Evolutionary conservation across 257 asterid genomes (phyloP), one percentile per base, ranked within the genome.

Genomic region (Nicotiana noctiflora): DNA sequence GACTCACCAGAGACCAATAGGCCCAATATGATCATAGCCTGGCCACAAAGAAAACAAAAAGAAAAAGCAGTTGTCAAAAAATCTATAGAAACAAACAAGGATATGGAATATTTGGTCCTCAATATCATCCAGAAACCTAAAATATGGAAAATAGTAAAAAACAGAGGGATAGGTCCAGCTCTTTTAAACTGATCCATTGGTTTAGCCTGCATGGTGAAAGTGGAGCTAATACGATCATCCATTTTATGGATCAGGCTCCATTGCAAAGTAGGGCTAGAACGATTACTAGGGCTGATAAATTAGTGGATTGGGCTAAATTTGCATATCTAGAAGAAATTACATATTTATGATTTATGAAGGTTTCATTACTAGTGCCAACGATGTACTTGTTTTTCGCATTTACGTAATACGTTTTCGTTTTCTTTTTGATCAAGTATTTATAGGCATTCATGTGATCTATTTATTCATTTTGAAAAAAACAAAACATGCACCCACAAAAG

Each of bases 1-100:
- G 80, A 88, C 97, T 86, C 90, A 94, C 99, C 98, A 81, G 99
- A 96, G 67, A 91, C 86, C 70, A 85, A 82, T 46, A 96, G 89
- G 84, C 99, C 97, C 84, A 86, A 59, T 17, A 87, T 80, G 77
- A 96, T 80, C 83, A 91, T 81, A 61, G 97, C 98, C 99, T 96
- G 95, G 15, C 78, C 60, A 46, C 60, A 46, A 21, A 49, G 4
- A 46, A 72, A 89, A 85, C 23, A 74, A 86, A 52, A 84, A 81
- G 37, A 51, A 83, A 79, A 79, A 52, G 53, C 44, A 19, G 74
- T 40, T 34, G 75, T 90, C 66, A 86, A 79, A 86, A 25, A 81
- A 75, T 59, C 19, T 37, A 40, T 21, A 68, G 68, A 59, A 44
- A 68, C 57, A 32, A 60, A 18, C 29, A 76, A 55, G 17, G 31